A percentile compares a stretch with the other conserved stretches of the same genome.
phyloP scores from a whole-genome alignment of 495 filamentous ascomycete species.

The Penicillium turbatum region DNA sequence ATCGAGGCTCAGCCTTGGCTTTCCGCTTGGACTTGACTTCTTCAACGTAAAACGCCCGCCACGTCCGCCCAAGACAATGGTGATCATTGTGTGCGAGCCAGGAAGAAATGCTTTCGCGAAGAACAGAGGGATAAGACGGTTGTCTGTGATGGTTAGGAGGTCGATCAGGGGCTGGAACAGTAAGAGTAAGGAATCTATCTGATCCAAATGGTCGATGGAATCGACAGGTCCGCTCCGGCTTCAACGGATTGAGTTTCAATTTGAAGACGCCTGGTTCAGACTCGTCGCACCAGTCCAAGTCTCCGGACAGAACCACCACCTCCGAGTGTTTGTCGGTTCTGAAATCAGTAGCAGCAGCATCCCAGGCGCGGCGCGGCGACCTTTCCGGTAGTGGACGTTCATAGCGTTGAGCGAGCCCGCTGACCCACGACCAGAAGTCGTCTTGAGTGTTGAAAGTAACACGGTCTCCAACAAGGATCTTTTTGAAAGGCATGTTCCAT shows the following conservation, averaged over 20 bases:
- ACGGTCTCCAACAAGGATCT: constrained; percentile 27
- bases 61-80: constrained; percentile 39
- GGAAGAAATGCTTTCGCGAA: constrained; percentile 33
- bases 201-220: constrained; percentile 48
- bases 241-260: constrained; percentile 40
- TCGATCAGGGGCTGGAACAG: constrained; percentile 34
- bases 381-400: constrained; percentile 35
- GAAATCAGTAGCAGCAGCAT: constrained; percentile 33
- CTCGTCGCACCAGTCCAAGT: constrained; percentile 37
- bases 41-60: constrained; percentile 47
- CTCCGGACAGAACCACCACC: constrained; percentile 40
- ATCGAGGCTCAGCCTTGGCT: constrained; percentile 23
- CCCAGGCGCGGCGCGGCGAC: constrained; percentile 39
- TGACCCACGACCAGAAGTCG: constrained; percentile 40
- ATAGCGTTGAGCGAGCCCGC: constrained; percentile 26
- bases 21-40: constrained; percentile 38
- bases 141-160: constrained; percentile 35
- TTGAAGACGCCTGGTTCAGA: constrained; percentile 38
- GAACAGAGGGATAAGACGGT: constrained; percentile 18
- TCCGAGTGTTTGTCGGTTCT: constrained; percentile 37
- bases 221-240: constrained; percentile 42
- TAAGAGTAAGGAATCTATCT: constrained; percentile 44
- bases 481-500: constrained; percentile 33
- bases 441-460: constrained; percentile 29
- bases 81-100: constrained; percentile 45